Percentiles rank a stretch among this genome's conserved stretches.
Evolutionary conservation across 192 early-diverging fungal species (phyloP).

Genomic region (Rhizophagus clarus): DNA sequence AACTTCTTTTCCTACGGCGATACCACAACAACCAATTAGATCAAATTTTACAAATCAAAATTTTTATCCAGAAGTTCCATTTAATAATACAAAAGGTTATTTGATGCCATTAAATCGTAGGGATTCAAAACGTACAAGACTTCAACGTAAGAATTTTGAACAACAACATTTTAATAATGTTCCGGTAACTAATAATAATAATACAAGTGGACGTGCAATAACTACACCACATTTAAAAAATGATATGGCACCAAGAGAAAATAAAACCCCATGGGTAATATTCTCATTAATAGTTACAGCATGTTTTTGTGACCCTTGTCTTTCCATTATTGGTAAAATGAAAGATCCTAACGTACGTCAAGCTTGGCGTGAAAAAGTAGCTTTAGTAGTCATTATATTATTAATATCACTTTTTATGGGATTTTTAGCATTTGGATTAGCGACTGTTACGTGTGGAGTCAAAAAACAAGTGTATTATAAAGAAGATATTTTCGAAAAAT

Average conservation of each 20-base stretch:
- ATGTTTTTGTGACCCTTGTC: conserved; percentile 28
- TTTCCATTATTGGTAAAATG: conserved; percentile 24
- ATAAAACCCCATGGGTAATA: conserved; percentile 24
- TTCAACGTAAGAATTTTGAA: conserved; percentile 21
- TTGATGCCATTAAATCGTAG: conserved; percentile 18
- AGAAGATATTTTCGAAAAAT: conserved; percentile 40
- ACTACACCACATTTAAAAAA: conserved; percentile 25
- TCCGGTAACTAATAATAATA: not conserved
- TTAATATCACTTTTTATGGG: conserved; percentile 64
- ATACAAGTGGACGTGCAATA: not conserved
- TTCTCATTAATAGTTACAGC: conserved; percentile 26
- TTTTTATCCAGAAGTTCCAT: not conserved
- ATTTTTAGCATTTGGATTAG: conserved; percentile 81
- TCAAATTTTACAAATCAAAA: not conserved
- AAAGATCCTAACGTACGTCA: conserved; percentile 46
- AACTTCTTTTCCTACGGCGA: not conserved
- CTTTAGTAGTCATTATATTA: conserved; percentile 73
- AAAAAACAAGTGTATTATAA: conserved; percentile 31
- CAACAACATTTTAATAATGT: not conserved
- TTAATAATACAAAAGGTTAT: conserved; percentile 1
- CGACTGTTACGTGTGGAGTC: conserved; percentile 30
- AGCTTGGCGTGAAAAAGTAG: conserved; percentile 90
- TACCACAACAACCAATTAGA: not conserved
- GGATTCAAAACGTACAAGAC: not conserved
- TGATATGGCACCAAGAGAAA: conserved; percentile 29